Conservation (phyloP, 176 grass and related monocot species). For the Tillandsia fasciculata region DNA sequence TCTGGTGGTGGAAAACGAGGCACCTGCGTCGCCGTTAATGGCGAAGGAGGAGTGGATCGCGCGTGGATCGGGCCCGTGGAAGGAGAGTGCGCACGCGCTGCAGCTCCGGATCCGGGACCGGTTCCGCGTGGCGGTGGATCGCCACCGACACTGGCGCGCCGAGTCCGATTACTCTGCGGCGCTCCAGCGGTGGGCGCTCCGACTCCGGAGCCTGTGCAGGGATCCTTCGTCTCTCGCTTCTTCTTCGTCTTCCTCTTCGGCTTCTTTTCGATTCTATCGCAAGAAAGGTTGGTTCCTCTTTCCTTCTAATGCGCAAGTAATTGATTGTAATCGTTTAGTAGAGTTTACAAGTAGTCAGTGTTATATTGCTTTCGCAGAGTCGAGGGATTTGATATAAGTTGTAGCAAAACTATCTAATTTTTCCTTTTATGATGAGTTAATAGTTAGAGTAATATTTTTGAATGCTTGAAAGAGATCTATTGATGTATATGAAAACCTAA, state of each 20-base stretch:
- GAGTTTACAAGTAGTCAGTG: no score
- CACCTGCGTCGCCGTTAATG: slow-evolving; percentile 14
- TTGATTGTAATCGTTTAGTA: neutral
- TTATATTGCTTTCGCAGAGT: no score
- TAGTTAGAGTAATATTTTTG: no score
- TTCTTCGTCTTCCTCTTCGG: slow-evolving; percentile 25
- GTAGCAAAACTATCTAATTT: no score
- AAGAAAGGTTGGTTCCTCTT: slow-evolving; percentile 44
- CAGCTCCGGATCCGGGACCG: slow-evolving; percentile 65
- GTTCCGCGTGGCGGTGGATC: slow-evolving; percentile 62
- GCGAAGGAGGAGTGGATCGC: slow-evolving; percentile 35
- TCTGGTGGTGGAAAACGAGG: neutral
- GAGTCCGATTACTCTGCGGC: slow-evolving; percentile 30
- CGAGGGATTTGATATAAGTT: no score
- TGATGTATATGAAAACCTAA: no score
- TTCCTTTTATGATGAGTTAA: no score
- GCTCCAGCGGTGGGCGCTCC: slow-evolving; percentile 47
- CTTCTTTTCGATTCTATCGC: slow-evolving; percentile 54
- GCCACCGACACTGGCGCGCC: slow-evolving; percentile 34
- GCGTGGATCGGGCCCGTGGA: slow-evolving; percentile 49
- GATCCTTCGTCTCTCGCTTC: slow-evolving; percentile 9
- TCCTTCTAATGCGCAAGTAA: neutral
- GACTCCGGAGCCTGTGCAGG: slow-evolving; percentile 30
- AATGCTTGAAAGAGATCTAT: no score
- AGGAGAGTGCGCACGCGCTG: slow-evolving; percentile 47